Conservation (phyloP, 164 flowering plant species). For the Vitis rotundifolia region DNA sequence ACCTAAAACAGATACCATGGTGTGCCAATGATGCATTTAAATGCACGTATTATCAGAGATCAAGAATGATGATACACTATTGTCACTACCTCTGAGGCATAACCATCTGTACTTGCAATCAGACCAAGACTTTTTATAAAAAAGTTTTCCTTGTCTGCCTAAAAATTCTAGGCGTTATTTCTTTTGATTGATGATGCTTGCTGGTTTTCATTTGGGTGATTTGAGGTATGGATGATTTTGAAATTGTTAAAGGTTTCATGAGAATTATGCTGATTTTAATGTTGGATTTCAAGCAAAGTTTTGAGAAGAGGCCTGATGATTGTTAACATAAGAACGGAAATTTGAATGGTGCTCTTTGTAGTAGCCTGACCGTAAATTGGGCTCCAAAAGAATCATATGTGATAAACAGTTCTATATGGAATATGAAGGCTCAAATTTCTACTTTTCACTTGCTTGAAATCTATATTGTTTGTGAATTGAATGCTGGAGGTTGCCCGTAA, state of each 20-base stretch:
- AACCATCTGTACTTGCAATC: background rate
- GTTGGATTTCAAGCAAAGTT: no score
- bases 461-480: no score
- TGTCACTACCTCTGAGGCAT: conserved; percentile 65
- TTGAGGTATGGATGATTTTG: no score
- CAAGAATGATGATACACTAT: conserved; percentile 33
- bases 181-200: background rate
- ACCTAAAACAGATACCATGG: no score
- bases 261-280: no score
- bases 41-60: conserved; percentile 41
- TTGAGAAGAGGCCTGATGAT: conserved; percentile 37
- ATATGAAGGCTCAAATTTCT: conserved; percentile 18
- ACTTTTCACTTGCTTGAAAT: no score
- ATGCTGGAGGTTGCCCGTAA: no score
- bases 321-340: conserved; percentile 47
- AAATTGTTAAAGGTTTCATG: no score
- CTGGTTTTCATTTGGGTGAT: no score
- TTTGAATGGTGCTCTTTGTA: conserved; percentile 43
- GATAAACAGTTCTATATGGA: conserved; percentile 8
- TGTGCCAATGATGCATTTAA: conserved; percentile 2
- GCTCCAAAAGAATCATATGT: conserved; percentile 37
- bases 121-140: background rate
- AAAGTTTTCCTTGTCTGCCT: no score
- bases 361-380: conserved; percentile 33
- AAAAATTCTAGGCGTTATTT: background rate